Percentiles rank a stretch among this genome's conserved stretches.
phyloP scores from a whole-genome alignment of 148 eudicot genomes.

The Rhododendron ferrugineum region DNA sequence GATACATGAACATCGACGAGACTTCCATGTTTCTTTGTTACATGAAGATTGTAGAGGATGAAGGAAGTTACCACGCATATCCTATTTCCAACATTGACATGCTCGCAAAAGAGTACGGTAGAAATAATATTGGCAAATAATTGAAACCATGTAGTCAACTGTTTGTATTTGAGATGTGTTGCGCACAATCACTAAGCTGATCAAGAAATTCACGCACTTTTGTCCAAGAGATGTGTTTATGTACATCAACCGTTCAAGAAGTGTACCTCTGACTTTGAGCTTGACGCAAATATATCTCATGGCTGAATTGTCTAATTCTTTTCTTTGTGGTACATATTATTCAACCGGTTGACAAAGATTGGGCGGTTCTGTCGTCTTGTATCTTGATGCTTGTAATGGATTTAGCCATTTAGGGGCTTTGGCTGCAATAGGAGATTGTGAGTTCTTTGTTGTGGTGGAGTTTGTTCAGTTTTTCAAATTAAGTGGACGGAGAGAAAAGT shows the following conservation, averaged over 20 bases:
- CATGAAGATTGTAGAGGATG: not conserved
- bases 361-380: not conserved
- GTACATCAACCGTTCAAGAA: not conserved
- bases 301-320: not conserved
- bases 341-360: not conserved
- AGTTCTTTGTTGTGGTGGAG: not conserved
- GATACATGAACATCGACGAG: not conserved
- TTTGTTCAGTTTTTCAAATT: not conserved
- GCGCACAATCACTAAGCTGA: not conserved
- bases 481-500: not conserved
- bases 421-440: not conserved
- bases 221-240: constrained; percentile 1
- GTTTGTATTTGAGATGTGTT: not conserved
- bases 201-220: not conserved
- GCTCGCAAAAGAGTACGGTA: not conserved
- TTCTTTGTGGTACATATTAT: not conserved
- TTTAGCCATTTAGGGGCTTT: not conserved
- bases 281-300: not conserved
- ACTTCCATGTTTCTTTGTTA: not conserved
- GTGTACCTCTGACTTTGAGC: not conserved
- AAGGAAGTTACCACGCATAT: not conserved
- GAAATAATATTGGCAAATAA: not conserved
- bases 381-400: not conserved
- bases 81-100: not conserved
- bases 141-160: not conserved